phyloP scores from a whole-genome alignment of 345 rosid genomes.

The Euphorbia peplus region DNA sequence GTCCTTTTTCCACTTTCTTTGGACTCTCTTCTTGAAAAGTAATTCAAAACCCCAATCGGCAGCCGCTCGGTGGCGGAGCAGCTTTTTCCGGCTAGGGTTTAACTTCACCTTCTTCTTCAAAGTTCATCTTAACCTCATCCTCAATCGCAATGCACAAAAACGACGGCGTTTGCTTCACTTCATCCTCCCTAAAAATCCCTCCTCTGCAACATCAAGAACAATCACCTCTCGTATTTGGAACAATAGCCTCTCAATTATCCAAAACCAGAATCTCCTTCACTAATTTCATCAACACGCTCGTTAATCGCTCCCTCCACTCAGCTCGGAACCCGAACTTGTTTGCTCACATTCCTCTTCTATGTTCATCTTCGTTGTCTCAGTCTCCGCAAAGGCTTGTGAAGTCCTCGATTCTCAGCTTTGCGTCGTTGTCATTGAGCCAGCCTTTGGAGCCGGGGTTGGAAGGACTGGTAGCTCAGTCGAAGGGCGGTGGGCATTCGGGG shows the following conservation, averaged over 20 bases:
- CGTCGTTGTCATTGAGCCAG: conserved; percentile 43
- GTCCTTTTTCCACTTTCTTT: not conserved
- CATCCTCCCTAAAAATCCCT: conserved; percentile 35
- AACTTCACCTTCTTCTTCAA: not conserved
- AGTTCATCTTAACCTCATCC: no score
- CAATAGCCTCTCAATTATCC: conserved; percentile 26
- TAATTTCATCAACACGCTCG: conserved; percentile 34
- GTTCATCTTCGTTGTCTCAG: conserved; percentile 51
- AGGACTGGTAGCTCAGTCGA: conserved; percentile 37
- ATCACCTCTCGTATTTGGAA: conserved; percentile 9
- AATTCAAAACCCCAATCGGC: not conserved
- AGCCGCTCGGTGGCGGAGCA: not conserved
- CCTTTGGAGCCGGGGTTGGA: conserved; percentile 17
- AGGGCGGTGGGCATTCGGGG: conserved; percentile 34
- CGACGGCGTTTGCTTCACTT: conserved; percentile 39
- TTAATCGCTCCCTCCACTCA: conserved; percentile 21
- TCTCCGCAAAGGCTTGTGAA: conserved; percentile 14
- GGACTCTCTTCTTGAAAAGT: not conserved
- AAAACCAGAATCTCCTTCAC: conserved; percentile 27
- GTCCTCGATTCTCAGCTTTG: conserved; percentile 50
- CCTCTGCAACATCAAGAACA: conserved; percentile 4
- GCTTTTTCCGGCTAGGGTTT: conserved; percentile 3
- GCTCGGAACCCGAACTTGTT: not conserved
- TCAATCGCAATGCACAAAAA: conserved; percentile 26
- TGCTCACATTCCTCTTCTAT: conserved; percentile 35